Conservation (phyloP, 768 basidiomycete species). For the Russula sp. region DNA sequence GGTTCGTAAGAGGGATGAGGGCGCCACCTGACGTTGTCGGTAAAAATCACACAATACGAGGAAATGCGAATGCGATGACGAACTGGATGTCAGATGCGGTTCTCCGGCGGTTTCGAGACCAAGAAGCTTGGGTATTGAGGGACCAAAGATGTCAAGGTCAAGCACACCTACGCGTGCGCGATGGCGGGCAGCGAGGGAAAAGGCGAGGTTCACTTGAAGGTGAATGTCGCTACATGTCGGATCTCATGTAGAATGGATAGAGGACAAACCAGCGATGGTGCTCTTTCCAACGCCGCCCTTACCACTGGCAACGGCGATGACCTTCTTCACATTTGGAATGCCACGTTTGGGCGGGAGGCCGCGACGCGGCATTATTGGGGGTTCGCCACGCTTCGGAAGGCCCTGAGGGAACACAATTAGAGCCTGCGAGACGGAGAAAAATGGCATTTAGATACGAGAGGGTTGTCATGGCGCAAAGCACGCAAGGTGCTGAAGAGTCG, state of each 20-base stretch:
- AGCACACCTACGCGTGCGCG: slow-evolving; percentile 70
- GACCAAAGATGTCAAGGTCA: slow-evolving; percentile 95
- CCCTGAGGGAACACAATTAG: slow-evolving; percentile 31
- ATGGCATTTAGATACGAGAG: slow-evolving; percentile 42
- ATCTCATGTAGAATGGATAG: background rate
- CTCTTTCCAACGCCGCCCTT: slow-evolving; percentile 98
- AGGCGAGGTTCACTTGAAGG: slow-evolving; percentile 72
- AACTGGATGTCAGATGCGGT: slow-evolving; percentile 70
- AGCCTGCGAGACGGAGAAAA: slow-evolving; percentile 11
- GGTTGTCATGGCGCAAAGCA: slow-evolving; percentile 49
- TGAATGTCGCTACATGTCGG: background rate
- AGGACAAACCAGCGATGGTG: slow-evolving; percentile 73
- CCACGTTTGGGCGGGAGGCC: slow-evolving; percentile 57
- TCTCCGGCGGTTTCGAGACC: slow-evolving; percentile 77
- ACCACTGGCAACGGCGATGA: slow-evolving; percentile 84
- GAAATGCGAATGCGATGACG: slow-evolving; percentile 30
- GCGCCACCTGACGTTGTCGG: slow-evolving; percentile 52
- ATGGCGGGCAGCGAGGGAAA: slow-evolving; percentile 55
- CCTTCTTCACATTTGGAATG: slow-evolving; percentile 72
- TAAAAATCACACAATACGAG: background rate
- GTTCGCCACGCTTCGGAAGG: slow-evolving; percentile 32
- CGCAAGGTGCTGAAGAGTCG: slow-evolving; percentile 24
- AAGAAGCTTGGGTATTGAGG: slow-evolving; percentile 90
- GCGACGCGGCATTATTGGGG: slow-evolving; percentile 41
- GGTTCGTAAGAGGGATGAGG: slow-evolving; percentile 78